Evolutionary conservation across 2,329 filamentous ascomycete genomes (phyloP).

Genomic region (Nectriaceae sp.): DNA sequence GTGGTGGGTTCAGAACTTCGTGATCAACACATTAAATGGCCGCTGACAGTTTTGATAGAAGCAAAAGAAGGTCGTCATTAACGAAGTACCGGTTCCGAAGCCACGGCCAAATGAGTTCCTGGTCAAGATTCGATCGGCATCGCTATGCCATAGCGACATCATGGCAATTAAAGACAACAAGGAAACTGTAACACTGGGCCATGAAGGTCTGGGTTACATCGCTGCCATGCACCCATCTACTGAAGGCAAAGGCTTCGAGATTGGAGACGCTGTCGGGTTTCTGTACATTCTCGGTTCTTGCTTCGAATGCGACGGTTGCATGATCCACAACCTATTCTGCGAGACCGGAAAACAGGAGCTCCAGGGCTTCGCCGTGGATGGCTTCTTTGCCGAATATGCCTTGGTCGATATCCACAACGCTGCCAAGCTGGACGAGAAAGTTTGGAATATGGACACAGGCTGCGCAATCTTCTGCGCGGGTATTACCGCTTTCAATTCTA

Average conservation of each 20-base stretch:
- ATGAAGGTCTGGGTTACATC: conserved; percentile 49
- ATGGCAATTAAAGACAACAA: conserved; percentile 19
- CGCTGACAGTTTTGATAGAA: conserved; percentile 8
- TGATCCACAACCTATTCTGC: conserved; percentile 44
- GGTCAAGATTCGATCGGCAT: conserved; percentile 37
- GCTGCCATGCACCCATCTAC: conserved; percentile 38
- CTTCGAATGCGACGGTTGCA: conserved; percentile 48
- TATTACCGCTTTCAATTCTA: conserved; percentile 45
- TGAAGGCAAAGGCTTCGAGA: conserved; percentile 39
- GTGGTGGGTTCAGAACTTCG: conserved; percentile 3
- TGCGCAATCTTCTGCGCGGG: conserved; percentile 53
- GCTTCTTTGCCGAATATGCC: conserved; percentile 50
- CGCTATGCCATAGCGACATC: conserved; percentile 37
- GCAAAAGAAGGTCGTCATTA: conserved; percentile 34
- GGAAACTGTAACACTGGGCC: conserved; percentile 35
- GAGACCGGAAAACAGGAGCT: conserved; percentile 38
- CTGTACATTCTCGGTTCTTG: conserved; percentile 48
- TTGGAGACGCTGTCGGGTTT: conserved; percentile 47
- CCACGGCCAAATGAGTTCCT: conserved; percentile 43
- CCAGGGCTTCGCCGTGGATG: conserved; percentile 44
- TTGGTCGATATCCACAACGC: conserved; percentile 47
- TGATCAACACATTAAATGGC: conserved; percentile 1
- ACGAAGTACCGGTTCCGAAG: conserved; percentile 44
- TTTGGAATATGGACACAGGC: conserved; percentile 20
- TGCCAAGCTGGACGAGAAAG: conserved; percentile 39